Evolutionary conservation across 140 eudicot species (phyloP), one percentile per base, ranked within the genome.

Genomic region (Bidens hawaiensis): DNA sequence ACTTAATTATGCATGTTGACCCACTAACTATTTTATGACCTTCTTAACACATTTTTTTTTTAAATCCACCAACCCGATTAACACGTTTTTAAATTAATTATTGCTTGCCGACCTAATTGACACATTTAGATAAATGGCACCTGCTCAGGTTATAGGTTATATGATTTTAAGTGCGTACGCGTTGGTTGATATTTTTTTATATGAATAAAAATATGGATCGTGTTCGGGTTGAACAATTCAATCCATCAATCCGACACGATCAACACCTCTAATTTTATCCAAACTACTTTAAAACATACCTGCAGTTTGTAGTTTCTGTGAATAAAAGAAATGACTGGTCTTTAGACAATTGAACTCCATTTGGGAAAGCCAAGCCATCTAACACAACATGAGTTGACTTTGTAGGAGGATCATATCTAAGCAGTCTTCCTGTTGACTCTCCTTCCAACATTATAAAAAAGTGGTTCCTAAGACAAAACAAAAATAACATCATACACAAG

Each of bases 281-380:
- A 10, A 13, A 38, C 55, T 25, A 62, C 18, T 25, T 70, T 7
- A 17, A 16, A 22, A 51, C 38, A 22, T 56, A 91, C 98, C 98
- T 84, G 91, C 99, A 91, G 53, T 85, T 91, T 12, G 99, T 87
- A 28, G 99, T 91, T 72, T 87, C 99, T 0, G 99, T 78, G 68
- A 67, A 91, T 26, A 91, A 75, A 47, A 91, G 87, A 59, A 82
- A 88, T 1, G 96, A 75, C 19, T 93, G 95, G 65, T 93, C 95
- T 64, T 79, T 69, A 14, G 96, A 93, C 54, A 88, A 40, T 61
- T 93, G 99, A 21, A 88, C 94, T 23, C 99, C 99, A 73, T 93
- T 93, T 4, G 99, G 95, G 69, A 93, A 93, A 14, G 99, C 95
- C 82, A 93, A 73, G 11, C 94, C 95, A 49, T 85, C 88, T 47